These are phyloP conservation scores for Herpotrichia juniperi DNA, from an alignment of 2,329 filamentous ascomycete genomes.

Conservation along the genomic window DNA sequence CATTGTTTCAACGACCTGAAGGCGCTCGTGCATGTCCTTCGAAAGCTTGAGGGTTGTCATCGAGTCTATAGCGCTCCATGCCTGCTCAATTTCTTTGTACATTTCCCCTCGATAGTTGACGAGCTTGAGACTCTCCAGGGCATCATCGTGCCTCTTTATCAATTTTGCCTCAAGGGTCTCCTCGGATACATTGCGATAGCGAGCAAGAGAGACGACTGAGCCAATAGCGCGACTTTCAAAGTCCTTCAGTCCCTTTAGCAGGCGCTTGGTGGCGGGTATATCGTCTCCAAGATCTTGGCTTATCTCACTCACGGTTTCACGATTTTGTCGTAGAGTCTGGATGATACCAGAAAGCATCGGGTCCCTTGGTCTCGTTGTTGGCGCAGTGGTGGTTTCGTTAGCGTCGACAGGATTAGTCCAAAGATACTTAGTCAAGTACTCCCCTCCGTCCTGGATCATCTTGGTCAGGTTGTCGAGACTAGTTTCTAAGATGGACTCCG, in stretches of 20 bases:
- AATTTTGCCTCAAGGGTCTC: not conserved
- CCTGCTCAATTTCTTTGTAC: not conserved
- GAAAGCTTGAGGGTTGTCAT: not conserved
- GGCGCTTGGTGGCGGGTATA: constrained; percentile 29
- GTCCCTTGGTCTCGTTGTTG: constrained; percentile 2
- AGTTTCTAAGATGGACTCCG: constrained; percentile 21
- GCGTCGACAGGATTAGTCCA: constrained; percentile 39
- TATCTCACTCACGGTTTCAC: constrained; percentile 27
- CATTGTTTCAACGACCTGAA: constrained; percentile 28
- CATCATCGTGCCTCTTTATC: not conserved
- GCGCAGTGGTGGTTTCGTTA: not conserved
- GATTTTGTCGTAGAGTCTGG: constrained; percentile 27
- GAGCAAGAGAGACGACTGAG: constrained; percentile 6
- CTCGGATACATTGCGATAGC: not conserved
- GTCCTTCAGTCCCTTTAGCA: constrained; percentile 30
- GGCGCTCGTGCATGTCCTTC: constrained; percentile 14
- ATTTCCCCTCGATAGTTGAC: not conserved
- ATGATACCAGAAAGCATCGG: constrained; percentile 22
- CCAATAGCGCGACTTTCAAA: constrained; percentile 26
- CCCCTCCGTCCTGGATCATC: constrained; percentile 34
- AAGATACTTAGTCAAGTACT: constrained; percentile 32
- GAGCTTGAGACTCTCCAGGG: not conserved
- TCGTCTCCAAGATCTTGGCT: constrained; percentile 31
- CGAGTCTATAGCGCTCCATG: not conserved
- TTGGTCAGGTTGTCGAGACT: constrained; percentile 36